A percentile compares a stretch with the other conserved stretches of the same genome.
Evolutionary conservation across 2,329 filamentous ascomycete genomes (phyloP).

Genomic region (Pleoardoris graminearum): DNA sequence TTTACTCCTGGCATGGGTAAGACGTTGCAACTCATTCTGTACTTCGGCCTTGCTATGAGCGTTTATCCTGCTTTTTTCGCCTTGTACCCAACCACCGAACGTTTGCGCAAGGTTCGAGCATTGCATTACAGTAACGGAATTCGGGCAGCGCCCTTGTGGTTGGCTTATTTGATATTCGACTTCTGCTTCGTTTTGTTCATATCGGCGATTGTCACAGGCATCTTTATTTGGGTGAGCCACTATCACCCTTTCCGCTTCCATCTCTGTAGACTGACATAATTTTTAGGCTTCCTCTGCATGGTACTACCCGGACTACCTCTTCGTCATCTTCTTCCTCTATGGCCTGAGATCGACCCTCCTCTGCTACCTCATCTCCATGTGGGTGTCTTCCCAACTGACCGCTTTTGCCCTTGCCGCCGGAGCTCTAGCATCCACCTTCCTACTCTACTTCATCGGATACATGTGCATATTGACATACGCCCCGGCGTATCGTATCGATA

Average conservation of each 20-base stretch:
- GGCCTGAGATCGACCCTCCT: conserved; percentile 76
- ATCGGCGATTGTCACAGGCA: conserved; percentile 66
- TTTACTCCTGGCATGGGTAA: conserved; percentile 71
- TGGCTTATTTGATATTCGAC: conserved; percentile 81
- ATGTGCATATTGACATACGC: conserved; percentile 72
- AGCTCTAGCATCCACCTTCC: conserved; percentile 63
- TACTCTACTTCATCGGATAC: conserved; percentile 53
- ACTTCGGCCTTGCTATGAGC: conserved; percentile 77
- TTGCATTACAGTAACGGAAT: conserved; percentile 93
- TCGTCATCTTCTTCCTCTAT: conserved; percentile 78
- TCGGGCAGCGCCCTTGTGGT: conserved; percentile 78
- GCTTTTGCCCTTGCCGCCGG: conserved; percentile 83
- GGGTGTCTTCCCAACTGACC: conserved; percentile 76
- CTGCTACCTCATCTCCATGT: conserved; percentile 80
- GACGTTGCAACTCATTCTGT: conserved; percentile 76
- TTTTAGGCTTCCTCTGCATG: conserved; percentile 61
- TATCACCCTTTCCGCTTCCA: background rate
- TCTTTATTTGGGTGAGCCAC: conserved; percentile 62
- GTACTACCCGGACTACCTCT: conserved; percentile 81
- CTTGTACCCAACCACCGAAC: conserved; percentile 84
- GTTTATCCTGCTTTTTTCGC: conserved; percentile 86
- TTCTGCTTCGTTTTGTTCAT: conserved; percentile 71
- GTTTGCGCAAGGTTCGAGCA: conserved; percentile 75
- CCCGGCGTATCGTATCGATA: conserved; percentile 69
- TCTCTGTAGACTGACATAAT: conserved; percentile 12